These are phyloP conservation scores for Mrakia hoshinonis DNA, from an alignment of 768 basidiomycete species.

Conservation along the genomic window DNA sequence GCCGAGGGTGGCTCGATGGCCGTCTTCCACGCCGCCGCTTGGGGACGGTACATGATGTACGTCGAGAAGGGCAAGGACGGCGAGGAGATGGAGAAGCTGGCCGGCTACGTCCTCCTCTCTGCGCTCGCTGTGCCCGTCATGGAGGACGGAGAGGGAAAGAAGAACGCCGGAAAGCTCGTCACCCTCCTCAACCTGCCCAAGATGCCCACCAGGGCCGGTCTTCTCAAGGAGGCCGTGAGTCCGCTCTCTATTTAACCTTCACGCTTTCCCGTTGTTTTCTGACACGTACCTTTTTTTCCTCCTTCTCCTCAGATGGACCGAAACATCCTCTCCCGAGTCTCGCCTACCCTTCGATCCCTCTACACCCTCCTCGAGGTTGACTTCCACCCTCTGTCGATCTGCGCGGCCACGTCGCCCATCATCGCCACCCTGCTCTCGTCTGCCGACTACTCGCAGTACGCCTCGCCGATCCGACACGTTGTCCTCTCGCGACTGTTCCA, in stretches of 20 bases:
- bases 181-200: constrained; percentile 73
- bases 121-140: constrained; percentile 87
- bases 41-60: constrained; percentile 70
- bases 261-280: constrained; percentile 1
- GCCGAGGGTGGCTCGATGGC: constrained; percentile 48
- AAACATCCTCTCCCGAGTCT: constrained; percentile 66
- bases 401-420: constrained; percentile 66
- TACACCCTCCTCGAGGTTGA: constrained; percentile 85
- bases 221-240: constrained; percentile 79
- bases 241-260: background rate
- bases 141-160: constrained; percentile 46
- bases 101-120: constrained; percentile 83
- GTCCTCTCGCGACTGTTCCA: constrained; percentile 81
- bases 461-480: constrained; percentile 81
- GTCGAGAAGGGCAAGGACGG: constrained; percentile 47
- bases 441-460: constrained; percentile 63
- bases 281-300: constrained; percentile 21
- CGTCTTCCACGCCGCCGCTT: constrained; percentile 92
- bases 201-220: constrained; percentile 74
- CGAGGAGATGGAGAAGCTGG: constrained; percentile 72
- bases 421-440: constrained; percentile 51
- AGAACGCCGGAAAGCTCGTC: constrained; percentile 54
- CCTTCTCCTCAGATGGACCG: constrained; percentile 54
- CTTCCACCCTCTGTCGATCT: constrained; percentile 84
- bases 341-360: constrained; percentile 65